Conservation (phyloP, 805 yeast species). For the Wickerhamiella kurtzmanii region DNA sequence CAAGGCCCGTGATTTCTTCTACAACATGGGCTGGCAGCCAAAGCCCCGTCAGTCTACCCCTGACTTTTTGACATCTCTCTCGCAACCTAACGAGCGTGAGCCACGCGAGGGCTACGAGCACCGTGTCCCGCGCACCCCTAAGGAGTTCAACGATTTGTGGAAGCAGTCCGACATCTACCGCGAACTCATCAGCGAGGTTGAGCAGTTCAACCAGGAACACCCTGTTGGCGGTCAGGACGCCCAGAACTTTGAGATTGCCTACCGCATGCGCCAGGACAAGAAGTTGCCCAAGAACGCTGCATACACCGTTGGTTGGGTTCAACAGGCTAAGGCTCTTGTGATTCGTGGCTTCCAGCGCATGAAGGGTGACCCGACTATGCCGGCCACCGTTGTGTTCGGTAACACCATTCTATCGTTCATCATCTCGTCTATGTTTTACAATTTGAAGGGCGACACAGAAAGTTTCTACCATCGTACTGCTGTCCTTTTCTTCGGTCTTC, state of each 20-base stretch:
- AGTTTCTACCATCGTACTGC: slow-evolving; percentile 59
- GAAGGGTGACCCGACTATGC: slow-evolving; percentile 42
- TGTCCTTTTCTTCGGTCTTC: slow-evolving; percentile 42
- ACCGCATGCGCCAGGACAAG: slow-evolving; percentile 29
- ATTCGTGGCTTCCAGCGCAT: slow-evolving; percentile 43
- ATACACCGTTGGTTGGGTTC: slow-evolving; percentile 32
- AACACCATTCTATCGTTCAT: slow-evolving; percentile 45
- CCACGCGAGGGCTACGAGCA: slow-evolving; percentile 36
- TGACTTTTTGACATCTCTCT: slow-evolving; percentile 55
- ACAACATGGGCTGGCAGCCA: slow-evolving; percentile 49
- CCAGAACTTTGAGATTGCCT: slow-evolving; percentile 28
- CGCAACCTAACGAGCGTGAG: slow-evolving; percentile 51
- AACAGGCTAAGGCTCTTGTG: slow-evolving; percentile 39
- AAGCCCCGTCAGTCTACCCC: slow-evolving; percentile 58
- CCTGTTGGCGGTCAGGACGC: slow-evolving; percentile 24
- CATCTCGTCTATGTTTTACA: slow-evolving; percentile 49
- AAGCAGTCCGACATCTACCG: slow-evolving; percentile 33
- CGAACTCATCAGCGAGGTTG: slow-evolving; percentile 34
- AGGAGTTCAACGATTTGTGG: slow-evolving; percentile 53
- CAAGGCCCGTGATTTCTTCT: slow-evolving; percentile 44
- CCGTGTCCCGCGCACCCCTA: slow-evolving; percentile 46
- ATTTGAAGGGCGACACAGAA: slow-evolving; percentile 35
- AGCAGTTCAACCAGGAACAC: slow-evolving; percentile 26
- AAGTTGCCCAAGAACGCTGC: slow-evolving; percentile 29
- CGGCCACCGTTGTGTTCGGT: slow-evolving; percentile 34